Percentiles rank a stretch among this genome's conserved stretches.
Evolutionary conservation across 495 filamentous ascomycete genomes (phyloP).

Genomic region (Talaromyces wortmannii): DNA sequence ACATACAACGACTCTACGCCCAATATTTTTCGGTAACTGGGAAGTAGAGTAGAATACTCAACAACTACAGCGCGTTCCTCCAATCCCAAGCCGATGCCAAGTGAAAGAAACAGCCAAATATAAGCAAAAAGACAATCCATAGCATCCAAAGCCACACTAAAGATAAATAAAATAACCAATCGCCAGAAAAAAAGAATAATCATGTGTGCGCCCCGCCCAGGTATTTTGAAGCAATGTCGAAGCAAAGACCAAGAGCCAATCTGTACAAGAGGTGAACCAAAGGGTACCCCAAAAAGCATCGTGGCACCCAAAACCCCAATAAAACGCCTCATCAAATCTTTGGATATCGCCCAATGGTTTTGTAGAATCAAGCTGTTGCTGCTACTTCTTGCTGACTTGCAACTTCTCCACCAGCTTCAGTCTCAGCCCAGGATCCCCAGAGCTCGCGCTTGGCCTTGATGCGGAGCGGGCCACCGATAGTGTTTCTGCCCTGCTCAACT

Average conservation of each 20-base stretch:
- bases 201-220: conserved; percentile 9
- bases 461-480: conserved; percentile 68
- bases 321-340: conserved; percentile 1
- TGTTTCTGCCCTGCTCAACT: conserved; percentile 77
- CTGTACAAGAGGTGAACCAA: conserved; percentile 22
- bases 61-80: background rate
- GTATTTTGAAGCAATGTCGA: conserved; percentile 17
- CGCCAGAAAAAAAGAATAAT: conserved; percentile 8
- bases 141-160: conserved; percentile 4
- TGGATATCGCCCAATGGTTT: background rate
- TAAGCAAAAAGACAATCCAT: background rate
- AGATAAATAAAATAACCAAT: conserved; percentile 11
- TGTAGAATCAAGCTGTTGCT: background rate
- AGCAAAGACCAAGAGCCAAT: conserved; percentile 8
- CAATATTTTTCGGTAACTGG: background rate
- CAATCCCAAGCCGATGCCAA: background rate
- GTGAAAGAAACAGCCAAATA: background rate
- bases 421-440: conserved; percentile 95
- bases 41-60: background rate
- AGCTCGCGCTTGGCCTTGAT: conserved; percentile 84
- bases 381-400: conserved; percentile 10
- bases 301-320: background rate
- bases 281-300: background rate
- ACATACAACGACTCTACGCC: background rate
- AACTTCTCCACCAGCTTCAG: conserved; percentile 58